phyloP scores from a whole-genome alignment of 2,329 filamentous ascomycete genomes.

The Diplodia sapinea region DNA sequence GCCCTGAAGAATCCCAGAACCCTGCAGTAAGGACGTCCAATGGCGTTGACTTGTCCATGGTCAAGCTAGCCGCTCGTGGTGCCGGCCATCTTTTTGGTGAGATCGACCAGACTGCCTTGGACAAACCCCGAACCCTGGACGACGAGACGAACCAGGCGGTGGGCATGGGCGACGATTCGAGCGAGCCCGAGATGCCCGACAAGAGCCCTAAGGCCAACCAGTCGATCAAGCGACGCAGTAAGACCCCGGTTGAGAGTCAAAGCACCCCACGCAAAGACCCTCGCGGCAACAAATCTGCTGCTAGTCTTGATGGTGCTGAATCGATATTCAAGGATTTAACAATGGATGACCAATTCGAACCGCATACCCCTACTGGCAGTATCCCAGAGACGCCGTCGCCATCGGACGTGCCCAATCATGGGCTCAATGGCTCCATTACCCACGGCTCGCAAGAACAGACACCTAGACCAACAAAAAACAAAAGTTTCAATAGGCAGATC shows the following conservation, averaged over 20 bases:
- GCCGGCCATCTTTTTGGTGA: slow-evolving; percentile 65
- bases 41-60: slow-evolving; percentile 39
- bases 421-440: neutral
- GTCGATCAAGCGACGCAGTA: slow-evolving; percentile 23
- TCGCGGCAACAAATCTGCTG: slow-evolving; percentile 33
- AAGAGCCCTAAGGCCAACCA: slow-evolving; percentile 33
- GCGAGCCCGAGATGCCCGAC: slow-evolving; percentile 32
- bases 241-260: slow-evolving; percentile 23
- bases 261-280: slow-evolving; percentile 21
- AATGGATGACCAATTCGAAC: slow-evolving; percentile 51
- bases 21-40: slow-evolving; percentile 38
- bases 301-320: slow-evolving; percentile 56
- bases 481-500: slow-evolving; percentile 51
- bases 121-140: slow-evolving; percentile 57
- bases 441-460: slow-evolving; percentile 43
- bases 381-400: slow-evolving; percentile 32
- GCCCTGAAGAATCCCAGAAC: slow-evolving; percentile 43
- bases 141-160: slow-evolving; percentile 42
- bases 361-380: slow-evolving; percentile 47
- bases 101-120: slow-evolving; percentile 61
- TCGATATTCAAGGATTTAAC: slow-evolving; percentile 56
- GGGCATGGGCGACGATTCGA: slow-evolving; percentile 33
- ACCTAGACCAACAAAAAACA: slow-evolving; percentile 42
- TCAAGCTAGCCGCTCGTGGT: slow-evolving; percentile 32
- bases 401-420: neutral